These are phyloP conservation scores for Dentiscutata heterogama DNA, from an alignment of 371 early-diverging fungal genomes.

Conservation along the genomic window DNA sequence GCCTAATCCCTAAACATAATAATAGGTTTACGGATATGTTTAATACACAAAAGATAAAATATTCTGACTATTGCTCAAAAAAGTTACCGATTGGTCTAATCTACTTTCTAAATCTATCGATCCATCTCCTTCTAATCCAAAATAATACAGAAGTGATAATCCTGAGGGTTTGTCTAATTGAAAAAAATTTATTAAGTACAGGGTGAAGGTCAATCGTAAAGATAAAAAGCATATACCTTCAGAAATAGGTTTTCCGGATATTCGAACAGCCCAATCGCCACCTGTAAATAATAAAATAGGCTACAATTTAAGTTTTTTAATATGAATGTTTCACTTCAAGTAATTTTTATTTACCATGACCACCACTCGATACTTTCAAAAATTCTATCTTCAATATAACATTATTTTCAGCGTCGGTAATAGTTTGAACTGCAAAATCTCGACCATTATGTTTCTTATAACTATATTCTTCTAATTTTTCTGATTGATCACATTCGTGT, in stretches of 20 bases:
- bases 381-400: constrained; percentile 84
- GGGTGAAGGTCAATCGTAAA: not conserved
- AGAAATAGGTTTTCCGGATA: constrained; percentile 73
- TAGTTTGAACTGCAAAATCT: constrained; percentile 78
- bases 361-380: constrained; percentile 75
- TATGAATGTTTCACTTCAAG: not conserved
- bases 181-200: not conserved
- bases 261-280: constrained; percentile 90
- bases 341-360: constrained; percentile 57
- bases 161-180: constrained; percentile 50
- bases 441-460: constrained; percentile 91
- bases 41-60: not conserved
- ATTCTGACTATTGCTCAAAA: not conserved
- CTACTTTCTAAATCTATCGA: constrained; percentile 63
- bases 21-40: not conserved
- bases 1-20: constrained; percentile 54
- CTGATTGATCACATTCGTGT: constrained; percentile 90
- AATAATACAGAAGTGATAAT: constrained; percentile 68
- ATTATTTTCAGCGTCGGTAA: constrained; percentile 78
- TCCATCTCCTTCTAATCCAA: constrained; percentile 77
- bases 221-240: constrained; percentile 47
- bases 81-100: constrained; percentile 55
- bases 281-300: constrained; percentile 56
- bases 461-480: constrained; percentile 83
- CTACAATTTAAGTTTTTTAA: not conserved